Evolutionary conservation across 208 protist genomes (phyloP).

Genomic region (Entamoeba moshkovskii): DNA sequence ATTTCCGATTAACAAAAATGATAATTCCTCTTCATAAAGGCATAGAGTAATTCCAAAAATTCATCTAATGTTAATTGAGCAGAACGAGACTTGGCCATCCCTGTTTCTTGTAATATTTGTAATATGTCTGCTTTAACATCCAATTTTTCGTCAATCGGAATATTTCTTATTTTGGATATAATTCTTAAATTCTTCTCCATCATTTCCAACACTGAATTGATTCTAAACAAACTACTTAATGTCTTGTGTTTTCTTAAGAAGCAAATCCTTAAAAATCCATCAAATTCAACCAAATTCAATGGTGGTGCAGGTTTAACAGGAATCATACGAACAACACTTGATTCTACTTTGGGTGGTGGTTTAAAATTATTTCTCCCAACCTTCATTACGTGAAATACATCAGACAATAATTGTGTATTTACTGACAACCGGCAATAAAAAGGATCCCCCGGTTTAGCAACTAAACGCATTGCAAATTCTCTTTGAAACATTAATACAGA

Average conservation of each 20-base stretch:
- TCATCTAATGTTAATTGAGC: conserved; percentile 1
- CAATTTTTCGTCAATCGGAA: not conserved
- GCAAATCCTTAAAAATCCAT: conserved; percentile 86
- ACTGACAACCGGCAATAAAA: conserved; percentile 93
- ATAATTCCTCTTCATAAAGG: not conserved
- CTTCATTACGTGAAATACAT: conserved; percentile 90
- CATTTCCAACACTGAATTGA: conserved; percentile 57
- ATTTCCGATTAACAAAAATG: not conserved
- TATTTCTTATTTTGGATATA: conserved; percentile 39
- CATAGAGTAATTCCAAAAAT: conserved; percentile 10
- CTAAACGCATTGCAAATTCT: conserved; percentile 92
- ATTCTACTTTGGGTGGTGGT: conserved; percentile 83
- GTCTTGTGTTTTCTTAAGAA: conserved; percentile 98
- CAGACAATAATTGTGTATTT: conserved; percentile 91
- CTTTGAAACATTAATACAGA: conserved; percentile 95
- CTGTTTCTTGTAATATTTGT: not conserved
- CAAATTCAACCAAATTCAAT: conserved; percentile 72
- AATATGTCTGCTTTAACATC: not conserved
- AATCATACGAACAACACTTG: conserved; percentile 86
- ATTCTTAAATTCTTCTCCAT: conserved; percentile 58
- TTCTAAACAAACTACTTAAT: conserved; percentile 78
- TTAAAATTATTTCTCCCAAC: conserved; percentile 90
- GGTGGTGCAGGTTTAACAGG: conserved; percentile 43
- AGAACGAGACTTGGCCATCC: not conserved
- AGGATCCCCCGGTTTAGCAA: conserved; percentile 81